Evolutionary conservation across 768 basidiomycete genomes (phyloP).

Genomic region (Rhizopogon sp.): DNA sequence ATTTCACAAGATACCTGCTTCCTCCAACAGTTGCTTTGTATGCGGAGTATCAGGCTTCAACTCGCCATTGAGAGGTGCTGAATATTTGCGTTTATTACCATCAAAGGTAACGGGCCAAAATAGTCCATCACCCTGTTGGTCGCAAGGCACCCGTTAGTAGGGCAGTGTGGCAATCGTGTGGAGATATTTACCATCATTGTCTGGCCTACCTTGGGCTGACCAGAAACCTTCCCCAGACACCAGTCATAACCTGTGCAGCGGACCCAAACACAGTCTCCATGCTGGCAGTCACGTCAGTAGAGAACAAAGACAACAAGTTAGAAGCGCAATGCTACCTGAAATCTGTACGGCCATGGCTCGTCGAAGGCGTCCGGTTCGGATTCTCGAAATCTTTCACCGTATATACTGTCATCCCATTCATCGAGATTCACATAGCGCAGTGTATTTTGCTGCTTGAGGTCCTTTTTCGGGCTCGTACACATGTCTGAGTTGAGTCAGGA

Average conservation of each 20-base stretch:
- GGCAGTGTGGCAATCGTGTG: neutral
- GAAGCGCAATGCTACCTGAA: constrained; percentile 27
- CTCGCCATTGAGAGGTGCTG: constrained; percentile 61
- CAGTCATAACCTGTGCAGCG: constrained; percentile 46
- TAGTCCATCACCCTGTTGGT: constrained; percentile 40
- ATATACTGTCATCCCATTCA: constrained; percentile 21
- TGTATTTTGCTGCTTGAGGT: neutral
- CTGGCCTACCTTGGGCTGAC: constrained; percentile 37
- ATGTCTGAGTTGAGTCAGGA: neutral
- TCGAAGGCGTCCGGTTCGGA: constrained; percentile 37
- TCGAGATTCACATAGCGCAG: constrained; percentile 19
- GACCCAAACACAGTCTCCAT: constrained; percentile 49
- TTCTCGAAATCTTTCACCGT: constrained; percentile 16
- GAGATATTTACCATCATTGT: constrained; percentile 39
- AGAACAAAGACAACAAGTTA: neutral
- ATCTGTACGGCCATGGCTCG: constrained; percentile 48
- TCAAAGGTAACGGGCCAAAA: constrained; percentile 50
- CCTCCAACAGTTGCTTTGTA: constrained; percentile 41
- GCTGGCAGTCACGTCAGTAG: constrained; percentile 21
- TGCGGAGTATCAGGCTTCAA: constrained; percentile 54
- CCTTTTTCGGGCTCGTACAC: neutral
- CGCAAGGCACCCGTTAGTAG: neutral
- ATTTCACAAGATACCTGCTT: constrained; percentile 28
- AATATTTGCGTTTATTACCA: constrained; percentile 46
- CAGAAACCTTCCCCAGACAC: constrained; percentile 44